phyloP scores from a whole-genome alignment of 108 stramenopile species.

The Cyclotella distinguenda region DNA sequence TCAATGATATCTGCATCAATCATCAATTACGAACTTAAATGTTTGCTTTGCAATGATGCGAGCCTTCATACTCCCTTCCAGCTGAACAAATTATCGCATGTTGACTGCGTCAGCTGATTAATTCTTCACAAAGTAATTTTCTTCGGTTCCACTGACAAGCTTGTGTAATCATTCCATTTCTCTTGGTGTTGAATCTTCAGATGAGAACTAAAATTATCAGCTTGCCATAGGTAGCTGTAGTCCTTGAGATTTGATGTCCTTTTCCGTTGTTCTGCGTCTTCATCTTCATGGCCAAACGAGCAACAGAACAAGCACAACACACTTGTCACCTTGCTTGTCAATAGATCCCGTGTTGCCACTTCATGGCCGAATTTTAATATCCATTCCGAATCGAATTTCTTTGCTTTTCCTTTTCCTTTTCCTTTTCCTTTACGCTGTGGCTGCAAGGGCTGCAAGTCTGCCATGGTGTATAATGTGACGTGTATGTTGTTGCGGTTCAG shows the following conservation, averaged over 20 bases:
- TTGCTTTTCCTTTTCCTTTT: too few species aligned
- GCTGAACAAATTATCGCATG: background rate
- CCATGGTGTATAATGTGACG: too few species aligned
- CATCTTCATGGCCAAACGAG: too few species aligned
- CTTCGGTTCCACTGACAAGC: background rate
- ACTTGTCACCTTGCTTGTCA: too few species aligned
- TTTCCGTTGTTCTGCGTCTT: too few species aligned
- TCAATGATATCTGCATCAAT: background rate
- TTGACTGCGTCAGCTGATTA: background rate
- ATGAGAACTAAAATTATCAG: background rate
- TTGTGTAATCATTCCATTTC: background rate
- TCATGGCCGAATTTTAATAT: too few species aligned
- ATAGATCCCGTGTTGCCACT: too few species aligned
- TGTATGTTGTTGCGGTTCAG: too few species aligned
- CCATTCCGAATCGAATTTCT: too few species aligned
- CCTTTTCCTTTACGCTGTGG: too few species aligned
- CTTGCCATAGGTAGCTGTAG: background rate
- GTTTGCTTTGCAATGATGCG: background rate
- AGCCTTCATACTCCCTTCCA: background rate
- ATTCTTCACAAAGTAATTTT: background rate
- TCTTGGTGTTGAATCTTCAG: background rate
- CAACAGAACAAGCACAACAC: too few species aligned
- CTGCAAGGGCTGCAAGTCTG: too few species aligned
- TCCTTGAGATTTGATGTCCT: background rate
- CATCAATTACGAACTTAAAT: background rate